phyloP scores from a whole-genome alignment of 805 yeast genomes.

The Metschnikowia corniflorae region DNA sequence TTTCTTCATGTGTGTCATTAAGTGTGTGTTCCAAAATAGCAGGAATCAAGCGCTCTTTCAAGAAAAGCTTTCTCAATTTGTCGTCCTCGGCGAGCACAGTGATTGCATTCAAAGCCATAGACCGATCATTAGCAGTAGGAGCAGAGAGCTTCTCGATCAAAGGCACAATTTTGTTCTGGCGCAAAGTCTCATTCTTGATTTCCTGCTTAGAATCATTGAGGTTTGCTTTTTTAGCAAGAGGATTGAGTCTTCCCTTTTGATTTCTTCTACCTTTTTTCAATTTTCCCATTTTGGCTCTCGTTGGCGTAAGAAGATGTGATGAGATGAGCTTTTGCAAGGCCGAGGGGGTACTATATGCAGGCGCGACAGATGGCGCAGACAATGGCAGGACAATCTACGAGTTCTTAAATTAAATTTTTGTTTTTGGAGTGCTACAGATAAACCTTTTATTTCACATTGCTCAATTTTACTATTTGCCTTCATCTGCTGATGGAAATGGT shows the following conservation, averaged over 20 bases:
- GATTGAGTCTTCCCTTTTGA: slow-evolving; percentile 34
- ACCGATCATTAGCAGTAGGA: slow-evolving; percentile 63
- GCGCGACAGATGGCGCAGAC: too few relatives aligned
- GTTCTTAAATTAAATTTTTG: too few relatives aligned
- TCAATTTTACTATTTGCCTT: too few relatives aligned
- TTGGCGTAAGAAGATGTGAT: slow-evolving; percentile 6
- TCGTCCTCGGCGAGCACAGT: slow-evolving; percentile 68
- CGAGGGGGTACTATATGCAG: slow-evolving; percentile 3
- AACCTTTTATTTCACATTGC: too few relatives aligned
- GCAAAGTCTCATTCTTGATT: slow-evolving; percentile 44
- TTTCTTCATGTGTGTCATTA: slow-evolving; percentile 65
- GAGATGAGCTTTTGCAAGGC: slow-evolving; percentile 8
- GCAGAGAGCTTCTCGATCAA: slow-evolving; percentile 62
- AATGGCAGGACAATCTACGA: too few relatives aligned
- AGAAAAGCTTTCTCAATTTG: slow-evolving; percentile 54
- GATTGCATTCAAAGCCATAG: slow-evolving; percentile 74
- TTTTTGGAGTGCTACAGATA: too few relatives aligned
- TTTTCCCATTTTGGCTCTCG: slow-evolving; percentile 61
- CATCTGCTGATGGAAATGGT: too few relatives aligned
- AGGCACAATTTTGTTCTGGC: slow-evolving; percentile 61
- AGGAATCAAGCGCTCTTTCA: slow-evolving; percentile 70
- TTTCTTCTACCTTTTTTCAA: slow-evolving; percentile 56
- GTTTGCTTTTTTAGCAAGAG: slow-evolving; percentile 25
- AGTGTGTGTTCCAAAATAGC: slow-evolving; percentile 60
- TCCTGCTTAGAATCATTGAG: slow-evolving; percentile 17